phyloP scores from a whole-genome alignment of 805 yeast genomes.

The Barnettozyma pratensis region DNA sequence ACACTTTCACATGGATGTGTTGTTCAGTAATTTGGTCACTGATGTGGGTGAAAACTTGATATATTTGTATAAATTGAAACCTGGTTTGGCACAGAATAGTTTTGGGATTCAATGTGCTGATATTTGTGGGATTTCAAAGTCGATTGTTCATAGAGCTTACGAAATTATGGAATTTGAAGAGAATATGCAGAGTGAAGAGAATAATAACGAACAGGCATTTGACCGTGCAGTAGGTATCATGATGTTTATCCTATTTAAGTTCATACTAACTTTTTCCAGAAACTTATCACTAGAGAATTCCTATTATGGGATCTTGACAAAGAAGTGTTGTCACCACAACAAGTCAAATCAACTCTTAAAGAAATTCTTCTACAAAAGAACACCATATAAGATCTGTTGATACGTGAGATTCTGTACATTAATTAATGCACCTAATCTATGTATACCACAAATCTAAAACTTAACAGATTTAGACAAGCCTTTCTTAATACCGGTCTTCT shows the following conservation, averaged over 20 bases:
- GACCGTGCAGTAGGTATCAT: conserved; percentile 4
- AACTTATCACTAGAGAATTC: conserved; percentile 14
- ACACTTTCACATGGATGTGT: conserved; percentile 34
- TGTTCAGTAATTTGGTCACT: conserved; percentile 8
- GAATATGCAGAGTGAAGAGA: conserved; percentile 5
- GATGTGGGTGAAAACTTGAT: conserved; percentile 16
- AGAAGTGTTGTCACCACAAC: neutral
- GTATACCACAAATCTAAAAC: conserved; percentile 29
- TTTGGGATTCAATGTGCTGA: conserved; percentile 39
- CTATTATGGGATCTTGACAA: conserved; percentile 19
- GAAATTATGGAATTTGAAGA: conserved; percentile 19
- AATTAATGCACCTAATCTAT: neutral
- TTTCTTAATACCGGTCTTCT: conserved; percentile 95
- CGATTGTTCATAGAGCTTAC: conserved; percentile 30
- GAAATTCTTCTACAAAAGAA: neutral
- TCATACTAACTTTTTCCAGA: neutral
- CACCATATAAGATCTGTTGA: neutral
- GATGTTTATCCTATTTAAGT: too few species aligned
- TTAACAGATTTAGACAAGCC: conserved; percentile 84
- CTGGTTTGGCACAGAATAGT: conserved; percentile 30
- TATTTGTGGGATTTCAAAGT: conserved; percentile 29
- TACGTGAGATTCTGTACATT: neutral
- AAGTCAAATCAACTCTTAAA: neutral
- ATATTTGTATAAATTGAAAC: conserved; percentile 29
- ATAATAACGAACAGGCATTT: neutral